A percentile compares a stretch with the other conserved stretches of the same genome.
phyloP scores from a whole-genome alignment of 2,329 filamentous ascomycete genomes.

The Fusarium sp. region DNA sequence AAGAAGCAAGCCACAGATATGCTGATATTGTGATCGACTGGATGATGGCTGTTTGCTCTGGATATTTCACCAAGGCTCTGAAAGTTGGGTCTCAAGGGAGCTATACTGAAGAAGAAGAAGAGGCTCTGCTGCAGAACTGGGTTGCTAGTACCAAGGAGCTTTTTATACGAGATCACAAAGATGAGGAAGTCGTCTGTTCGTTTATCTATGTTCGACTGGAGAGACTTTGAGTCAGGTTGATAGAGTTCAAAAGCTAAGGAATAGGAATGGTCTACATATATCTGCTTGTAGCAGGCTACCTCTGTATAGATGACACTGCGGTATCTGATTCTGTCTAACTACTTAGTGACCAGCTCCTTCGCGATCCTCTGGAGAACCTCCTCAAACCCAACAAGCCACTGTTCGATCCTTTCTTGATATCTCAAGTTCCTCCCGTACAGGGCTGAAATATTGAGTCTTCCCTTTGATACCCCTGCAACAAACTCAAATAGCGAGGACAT shows the following conservation, averaged over 20 bases:
- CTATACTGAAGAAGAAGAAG: background rate
- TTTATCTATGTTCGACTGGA: too few species aligned
- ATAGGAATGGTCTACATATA: too few species aligned
- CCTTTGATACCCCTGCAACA: slow-evolving; percentile 4
- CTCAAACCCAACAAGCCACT: slow-evolving; percentile 3
- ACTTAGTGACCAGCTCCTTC: too few species aligned
- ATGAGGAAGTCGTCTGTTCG: background rate
- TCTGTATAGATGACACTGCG: too few species aligned
- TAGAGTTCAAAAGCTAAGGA: too few species aligned
- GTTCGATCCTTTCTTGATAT: background rate
- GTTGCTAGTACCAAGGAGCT: background rate
- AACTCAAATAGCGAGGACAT: slow-evolving; percentile 3
- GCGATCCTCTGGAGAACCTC: background rate
- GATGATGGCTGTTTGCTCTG: slow-evolving; percentile 12
- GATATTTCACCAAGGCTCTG: background rate
- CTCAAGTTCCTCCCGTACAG: slow-evolving; percentile 4
- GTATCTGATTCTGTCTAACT: too few species aligned
- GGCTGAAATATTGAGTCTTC: background rate
- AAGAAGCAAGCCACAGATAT: background rate
- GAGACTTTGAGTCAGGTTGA: too few species aligned
- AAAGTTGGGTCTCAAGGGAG: background rate
- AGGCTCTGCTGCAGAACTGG: background rate
- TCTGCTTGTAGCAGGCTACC: too few species aligned
- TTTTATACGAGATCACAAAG: background rate
- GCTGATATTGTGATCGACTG: background rate